Percentiles rank a stretch among this genome's conserved stretches.
Conservation (phyloP, 2,329 filamentous ascomycete genomes). For the Alternaria brassicae region DNA sequence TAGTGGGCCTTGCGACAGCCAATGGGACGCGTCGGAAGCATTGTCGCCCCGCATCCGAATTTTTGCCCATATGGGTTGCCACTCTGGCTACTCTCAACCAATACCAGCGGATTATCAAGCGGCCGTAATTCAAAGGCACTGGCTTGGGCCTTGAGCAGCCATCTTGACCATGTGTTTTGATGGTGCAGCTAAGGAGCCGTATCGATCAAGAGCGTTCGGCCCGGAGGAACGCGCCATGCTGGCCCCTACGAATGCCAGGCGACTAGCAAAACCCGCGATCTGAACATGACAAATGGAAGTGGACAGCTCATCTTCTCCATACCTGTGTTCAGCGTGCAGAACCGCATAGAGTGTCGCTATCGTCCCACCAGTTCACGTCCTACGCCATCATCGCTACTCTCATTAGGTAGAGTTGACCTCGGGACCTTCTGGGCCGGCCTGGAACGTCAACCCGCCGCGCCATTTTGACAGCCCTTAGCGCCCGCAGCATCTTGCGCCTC, state of each 20-base stretch:
- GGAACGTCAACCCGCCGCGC: constrained; percentile 1
- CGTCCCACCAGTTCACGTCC: not conserved
- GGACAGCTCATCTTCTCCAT: not conserved
- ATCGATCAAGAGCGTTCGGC: constrained; percentile 12
- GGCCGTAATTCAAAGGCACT: not conserved
- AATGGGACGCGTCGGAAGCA: not conserved
- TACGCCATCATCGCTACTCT: not conserved
- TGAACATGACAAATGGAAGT: not conserved
- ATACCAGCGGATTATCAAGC: not conserved
- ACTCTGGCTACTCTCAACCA: not conserved
- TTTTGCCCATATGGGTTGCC: not conserved
- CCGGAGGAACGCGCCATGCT: constrained; percentile 2
- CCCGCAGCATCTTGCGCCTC: not conserved
- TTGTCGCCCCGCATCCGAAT: not conserved
- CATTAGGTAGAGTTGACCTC: not conserved
- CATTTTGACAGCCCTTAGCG: constrained; percentile 11
- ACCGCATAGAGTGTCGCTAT: not conserved
- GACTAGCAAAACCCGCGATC: constrained; percentile 3
- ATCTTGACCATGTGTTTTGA: not conserved
- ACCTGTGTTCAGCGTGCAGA: not conserved
- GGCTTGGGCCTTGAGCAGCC: not conserved
- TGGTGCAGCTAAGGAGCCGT: not conserved
- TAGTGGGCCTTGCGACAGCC: not conserved
- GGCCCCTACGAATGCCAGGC: constrained; percentile 2
- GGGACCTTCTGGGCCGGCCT: constrained; percentile 4